Percentiles rank a stretch among this genome's conserved stretches.
These are phyloP conservation scores for Gracilariopsis chorda DNA, from an alignment of 23 red algal genomes.

Conservation along the genomic window DNA sequence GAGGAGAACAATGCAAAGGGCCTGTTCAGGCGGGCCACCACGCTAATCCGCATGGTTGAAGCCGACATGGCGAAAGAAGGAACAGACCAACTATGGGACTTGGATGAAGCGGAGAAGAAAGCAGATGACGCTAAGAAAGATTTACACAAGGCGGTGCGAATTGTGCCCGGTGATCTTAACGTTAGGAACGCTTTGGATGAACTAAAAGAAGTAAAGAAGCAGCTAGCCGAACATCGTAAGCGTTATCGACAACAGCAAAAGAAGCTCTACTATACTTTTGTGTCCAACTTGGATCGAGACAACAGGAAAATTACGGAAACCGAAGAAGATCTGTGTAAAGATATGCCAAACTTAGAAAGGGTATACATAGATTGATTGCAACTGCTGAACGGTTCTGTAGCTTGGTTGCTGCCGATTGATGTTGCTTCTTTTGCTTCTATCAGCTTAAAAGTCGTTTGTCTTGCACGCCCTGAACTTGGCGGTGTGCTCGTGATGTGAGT, in stretches of 20 bases:
- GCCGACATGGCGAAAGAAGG: slow-evolving; percentile 72
- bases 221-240: slow-evolving; percentile 45
- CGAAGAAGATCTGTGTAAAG: slow-evolving; percentile 15
- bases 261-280: slow-evolving; percentile 55
- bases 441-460: no score
- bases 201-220: slow-evolving; percentile 14
- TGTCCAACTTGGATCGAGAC: slow-evolving; percentile 69
- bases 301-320: slow-evolving; percentile 31
- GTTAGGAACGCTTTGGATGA: slow-evolving; percentile 48
- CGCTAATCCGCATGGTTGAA: slow-evolving; percentile 38
- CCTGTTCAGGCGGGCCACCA: slow-evolving; percentile 53
- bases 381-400: no score
- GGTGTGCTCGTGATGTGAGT: no score
- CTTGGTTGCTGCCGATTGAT: no score
- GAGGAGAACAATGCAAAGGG: slow-evolving; percentile 71
- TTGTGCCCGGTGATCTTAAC: slow-evolving; percentile 18
- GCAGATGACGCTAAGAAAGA: slow-evolving; percentile 43
- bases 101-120: slow-evolving; percentile 50
- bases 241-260: slow-evolving; percentile 50
- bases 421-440: no score
- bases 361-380: slow-evolving; percentile 46
- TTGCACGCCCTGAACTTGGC: no score
- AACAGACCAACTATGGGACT: slow-evolving; percentile 77
- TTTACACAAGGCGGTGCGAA: slow-evolving; percentile 25
- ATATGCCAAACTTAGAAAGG: slow-evolving; percentile 55